phyloP scores from a whole-genome alignment of 1,284 basidiomycete genomes.

The Austroboletus novae-zelandiae region DNA sequence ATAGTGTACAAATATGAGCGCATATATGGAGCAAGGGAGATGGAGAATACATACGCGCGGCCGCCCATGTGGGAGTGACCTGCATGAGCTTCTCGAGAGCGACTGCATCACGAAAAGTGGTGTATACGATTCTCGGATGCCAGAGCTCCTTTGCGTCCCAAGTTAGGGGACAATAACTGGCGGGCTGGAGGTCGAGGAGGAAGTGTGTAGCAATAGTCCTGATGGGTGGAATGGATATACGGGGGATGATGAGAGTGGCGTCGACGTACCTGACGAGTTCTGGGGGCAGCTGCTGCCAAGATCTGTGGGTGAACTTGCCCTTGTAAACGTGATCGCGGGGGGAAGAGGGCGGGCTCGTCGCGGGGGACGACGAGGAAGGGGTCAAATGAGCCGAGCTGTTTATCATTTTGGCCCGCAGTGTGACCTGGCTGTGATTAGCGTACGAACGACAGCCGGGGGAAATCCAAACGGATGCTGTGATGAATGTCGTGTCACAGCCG shows the following conservation, averaged over 20 bases:
- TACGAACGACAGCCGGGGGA: conserved; percentile 37
- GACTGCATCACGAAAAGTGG: conserved; percentile 49
- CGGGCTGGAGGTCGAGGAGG: conserved; percentile 47
- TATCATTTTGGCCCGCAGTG: conserved; percentile 36
- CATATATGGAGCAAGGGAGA: neutral
- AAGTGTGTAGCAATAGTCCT: conserved; percentile 64
- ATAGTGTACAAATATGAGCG: conserved; percentile 7
- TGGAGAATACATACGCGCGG: conserved; percentile 40
- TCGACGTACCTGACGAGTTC: conserved; percentile 64
- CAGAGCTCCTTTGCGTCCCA: conserved; percentile 59
- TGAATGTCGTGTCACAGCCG: conserved; percentile 24
- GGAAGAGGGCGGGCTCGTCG: conserved; percentile 14
- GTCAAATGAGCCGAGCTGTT: conserved; percentile 21
- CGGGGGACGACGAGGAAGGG: conserved; percentile 19
- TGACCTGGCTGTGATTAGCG: conserved; percentile 38
- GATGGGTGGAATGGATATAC: conserved; percentile 6
- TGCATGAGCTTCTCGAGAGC: conserved; percentile 65
- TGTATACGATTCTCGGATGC: conserved; percentile 58
- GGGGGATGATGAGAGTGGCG: conserved; percentile 26
- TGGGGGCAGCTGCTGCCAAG: conserved; percentile 67
- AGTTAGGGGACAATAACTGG: conserved; percentile 48
- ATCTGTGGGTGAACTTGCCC: conserved; percentile 62
- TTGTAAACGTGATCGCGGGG: conserved; percentile 48
- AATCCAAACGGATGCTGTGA: conserved; percentile 34
- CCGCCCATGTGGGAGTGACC: conserved; percentile 39